Evolutionary conservation across 257 asterid species (phyloP).

Genomic region (Forsythia suspensa): DNA sequence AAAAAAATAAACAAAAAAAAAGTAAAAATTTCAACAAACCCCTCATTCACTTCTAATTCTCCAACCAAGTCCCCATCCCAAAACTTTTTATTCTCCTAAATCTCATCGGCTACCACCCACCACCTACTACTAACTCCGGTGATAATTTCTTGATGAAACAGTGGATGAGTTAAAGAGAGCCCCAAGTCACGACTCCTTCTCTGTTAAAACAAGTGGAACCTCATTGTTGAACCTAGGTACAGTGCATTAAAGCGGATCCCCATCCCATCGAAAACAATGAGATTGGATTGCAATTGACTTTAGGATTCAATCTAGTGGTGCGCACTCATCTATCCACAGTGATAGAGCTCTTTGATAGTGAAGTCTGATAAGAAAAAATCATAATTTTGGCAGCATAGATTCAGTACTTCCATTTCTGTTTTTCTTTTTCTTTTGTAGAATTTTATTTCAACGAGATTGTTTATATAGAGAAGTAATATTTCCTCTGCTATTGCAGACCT

Average conservation of each 20-base stretch:
- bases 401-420: background rate
- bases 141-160: too few species aligned
- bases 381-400: conserved; percentile 23
- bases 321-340: conserved; percentile 20
- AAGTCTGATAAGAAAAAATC: conserved; percentile 21
- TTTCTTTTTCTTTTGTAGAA: conserved; percentile 7
- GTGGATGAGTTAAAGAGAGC: conserved; percentile 33
- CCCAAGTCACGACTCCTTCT: conserved; percentile 59
- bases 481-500: background rate
- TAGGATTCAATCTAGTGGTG: conserved; percentile 35
- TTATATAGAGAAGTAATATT: background rate
- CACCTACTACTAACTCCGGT: too few species aligned
- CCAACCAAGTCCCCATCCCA: too few species aligned
- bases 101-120: too few species aligned
- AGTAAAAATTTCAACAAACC: too few species aligned
- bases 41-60: too few species aligned
- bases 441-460: too few species aligned
- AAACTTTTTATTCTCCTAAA: too few species aligned
- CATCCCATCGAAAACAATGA: conserved; percentile 20
- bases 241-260: conserved; percentile 30
- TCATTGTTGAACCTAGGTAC: conserved; percentile 32
- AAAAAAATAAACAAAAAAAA: too few species aligned
- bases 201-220: conserved; percentile 60
- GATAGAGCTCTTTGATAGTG: conserved; percentile 36
- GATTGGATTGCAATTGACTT: conserved; percentile 49